Percentiles rank a stretch among this genome's conserved stretches.
Evolutionary conservation across 129 eudicot species (phyloP).

Genomic region (Rutidosis leptorrhynchoides): DNA sequence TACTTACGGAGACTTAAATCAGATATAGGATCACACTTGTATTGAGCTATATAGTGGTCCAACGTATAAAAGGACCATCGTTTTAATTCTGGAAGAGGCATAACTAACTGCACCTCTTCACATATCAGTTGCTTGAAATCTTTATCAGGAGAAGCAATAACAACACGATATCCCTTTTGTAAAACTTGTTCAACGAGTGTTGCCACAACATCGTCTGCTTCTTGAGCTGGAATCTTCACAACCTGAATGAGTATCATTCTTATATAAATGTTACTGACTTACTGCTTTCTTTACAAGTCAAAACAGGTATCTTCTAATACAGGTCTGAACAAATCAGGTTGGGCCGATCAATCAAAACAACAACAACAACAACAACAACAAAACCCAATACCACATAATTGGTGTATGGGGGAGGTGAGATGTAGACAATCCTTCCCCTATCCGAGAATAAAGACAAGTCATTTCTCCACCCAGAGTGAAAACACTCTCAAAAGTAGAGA

Average conservation of each 20-base stretch:
- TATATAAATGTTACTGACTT: not conserved
- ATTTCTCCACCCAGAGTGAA: no score
- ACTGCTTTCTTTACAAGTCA: slow-evolving; percentile 3
- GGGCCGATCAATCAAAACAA: not conserved
- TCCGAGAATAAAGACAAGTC: no score
- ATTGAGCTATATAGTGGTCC: slow-evolving; percentile 87
- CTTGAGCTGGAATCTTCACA: slow-evolving; percentile 62
- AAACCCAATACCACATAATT: no score
- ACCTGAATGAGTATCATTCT: slow-evolving; percentile 61
- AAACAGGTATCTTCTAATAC: not conserved
- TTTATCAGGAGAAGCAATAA: slow-evolving; percentile 93
- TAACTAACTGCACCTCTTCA: slow-evolving; percentile 82
- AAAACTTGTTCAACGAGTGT: slow-evolving; percentile 77
- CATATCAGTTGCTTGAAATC: slow-evolving; percentile 94
- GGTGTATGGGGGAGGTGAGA: no score
- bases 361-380: no score
- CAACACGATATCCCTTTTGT: slow-evolving; percentile 57
- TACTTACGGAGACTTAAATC: slow-evolving; percentile 89
- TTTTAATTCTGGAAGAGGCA: slow-evolving; percentile 67
- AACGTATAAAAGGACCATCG: slow-evolving; percentile 95
- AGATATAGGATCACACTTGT: slow-evolving; percentile 70
- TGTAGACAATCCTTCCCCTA: no score
- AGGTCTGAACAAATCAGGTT: not conserved
- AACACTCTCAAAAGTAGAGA: no score
- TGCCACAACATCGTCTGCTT: slow-evolving; percentile 95